Evolutionary conservation across 306 rosid species (phyloP).

Genomic region (Heteromeles arbutifolia): DNA sequence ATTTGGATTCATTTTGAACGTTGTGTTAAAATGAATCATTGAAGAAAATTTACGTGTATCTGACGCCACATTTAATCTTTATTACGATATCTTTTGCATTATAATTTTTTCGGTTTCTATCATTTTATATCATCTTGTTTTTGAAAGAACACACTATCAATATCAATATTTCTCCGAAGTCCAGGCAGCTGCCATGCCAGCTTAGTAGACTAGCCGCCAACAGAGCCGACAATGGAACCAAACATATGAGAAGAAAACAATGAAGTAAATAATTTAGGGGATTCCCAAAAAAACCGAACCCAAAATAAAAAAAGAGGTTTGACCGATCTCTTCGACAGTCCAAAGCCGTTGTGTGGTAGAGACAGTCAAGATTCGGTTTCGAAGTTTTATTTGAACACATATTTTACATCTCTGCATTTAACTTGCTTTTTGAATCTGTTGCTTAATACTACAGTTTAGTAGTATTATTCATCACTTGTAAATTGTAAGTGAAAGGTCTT

Average conservation of each 20-base stretch:
- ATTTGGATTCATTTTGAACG: neutral
- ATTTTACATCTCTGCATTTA: no score
- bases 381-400: constrained; percentile 4
- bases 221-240: constrained; percentile 10
- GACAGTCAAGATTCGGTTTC: constrained; percentile 30
- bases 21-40: no score
- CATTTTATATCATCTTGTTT: neutral
- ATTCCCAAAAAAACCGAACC: neutral
- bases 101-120: neutral
- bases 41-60: neutral
- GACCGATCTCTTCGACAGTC: constrained; percentile 34
- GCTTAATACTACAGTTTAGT: no score
- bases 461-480: accelerated
- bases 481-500: no score
- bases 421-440: no score
- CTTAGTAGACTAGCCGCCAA: constrained; percentile 6
- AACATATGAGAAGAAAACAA: neutral
- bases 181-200: neutral
- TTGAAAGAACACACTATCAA: neutral
- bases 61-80: neutral
- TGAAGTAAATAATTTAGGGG: neutral
- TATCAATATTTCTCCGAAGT: neutral
- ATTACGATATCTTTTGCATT: no score
- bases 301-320: constrained; percentile 19
- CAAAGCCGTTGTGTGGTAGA: constrained; percentile 28